Percentiles rank a stretch among this genome's conserved stretches.
Conservation (phyloP, 2,329 filamentous ascomycete genomes). For the Phyllosticta citriasiana region DNA sequence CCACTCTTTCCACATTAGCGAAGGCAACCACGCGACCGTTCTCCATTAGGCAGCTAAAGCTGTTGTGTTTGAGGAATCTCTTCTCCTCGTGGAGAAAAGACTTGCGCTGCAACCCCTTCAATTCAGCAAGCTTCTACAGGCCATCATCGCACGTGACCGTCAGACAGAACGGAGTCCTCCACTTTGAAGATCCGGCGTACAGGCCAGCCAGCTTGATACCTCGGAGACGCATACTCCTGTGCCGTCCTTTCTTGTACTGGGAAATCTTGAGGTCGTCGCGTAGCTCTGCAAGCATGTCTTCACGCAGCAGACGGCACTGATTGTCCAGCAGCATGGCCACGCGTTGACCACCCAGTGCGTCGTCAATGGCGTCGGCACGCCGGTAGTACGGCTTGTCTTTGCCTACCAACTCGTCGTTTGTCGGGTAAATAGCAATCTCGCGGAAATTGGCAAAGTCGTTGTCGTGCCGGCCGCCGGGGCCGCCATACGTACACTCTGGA, state of each 20-base stretch:
- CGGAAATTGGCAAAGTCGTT: constrained; percentile 58
- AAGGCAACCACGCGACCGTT: constrained; percentile 48
- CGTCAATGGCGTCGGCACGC: constrained; percentile 40
- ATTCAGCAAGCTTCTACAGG: constrained; percentile 33
- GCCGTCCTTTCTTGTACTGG: constrained; percentile 35
- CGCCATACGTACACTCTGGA: background rate
- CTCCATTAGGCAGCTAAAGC: constrained; percentile 51
- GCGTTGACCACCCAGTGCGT: constrained; percentile 29
- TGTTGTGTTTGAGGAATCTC: constrained; percentile 47
- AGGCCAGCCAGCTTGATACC: constrained; percentile 32
- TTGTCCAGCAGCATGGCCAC: constrained; percentile 52
- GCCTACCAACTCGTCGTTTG: constrained; percentile 52
- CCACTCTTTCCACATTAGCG: constrained; percentile 45
- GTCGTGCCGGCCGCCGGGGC: constrained; percentile 59
- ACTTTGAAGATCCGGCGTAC: constrained; percentile 22
- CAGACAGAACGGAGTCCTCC: constrained; percentile 20
- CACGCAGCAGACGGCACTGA: constrained; percentile 60
- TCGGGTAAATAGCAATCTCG: constrained; percentile 55
- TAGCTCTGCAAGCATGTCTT: constrained; percentile 61
- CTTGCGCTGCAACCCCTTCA: constrained; percentile 27
- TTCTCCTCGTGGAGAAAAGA: constrained; percentile 37
- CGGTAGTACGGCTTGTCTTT: constrained; percentile 46
- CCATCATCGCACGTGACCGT: constrained; percentile 34
- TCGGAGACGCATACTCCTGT: constrained; percentile 30
- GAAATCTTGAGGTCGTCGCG: constrained; percentile 49